Percentiles rank a stretch among this genome's conserved stretches.
Conservation (phyloP, 140 eudicot species). For the Cichorium intybus region DNA sequence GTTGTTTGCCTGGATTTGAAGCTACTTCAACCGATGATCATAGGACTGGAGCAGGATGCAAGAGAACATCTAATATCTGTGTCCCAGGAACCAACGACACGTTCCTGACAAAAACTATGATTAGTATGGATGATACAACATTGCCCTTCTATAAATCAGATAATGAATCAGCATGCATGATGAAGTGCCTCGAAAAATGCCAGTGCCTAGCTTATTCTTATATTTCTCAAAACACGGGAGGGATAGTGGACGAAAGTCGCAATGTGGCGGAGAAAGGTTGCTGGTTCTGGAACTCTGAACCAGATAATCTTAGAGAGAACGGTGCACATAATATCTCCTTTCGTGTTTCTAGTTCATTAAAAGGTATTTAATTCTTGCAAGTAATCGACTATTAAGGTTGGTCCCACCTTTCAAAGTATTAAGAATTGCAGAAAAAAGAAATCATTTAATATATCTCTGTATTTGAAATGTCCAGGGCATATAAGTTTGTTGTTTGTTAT, state of each 20-base stretch:
- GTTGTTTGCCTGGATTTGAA: constrained; percentile 34
- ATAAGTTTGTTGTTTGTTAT: too few relatives aligned
- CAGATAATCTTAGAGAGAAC: constrained; percentile 12
- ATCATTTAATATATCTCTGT: too few relatives aligned
- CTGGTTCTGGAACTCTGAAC: constrained; percentile 26
- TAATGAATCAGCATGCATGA: constrained; percentile 11
- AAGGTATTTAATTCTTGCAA: too few relatives aligned
- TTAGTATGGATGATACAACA: constrained; percentile 1
- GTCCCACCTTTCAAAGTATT: too few relatives aligned
- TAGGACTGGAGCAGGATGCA: constrained; percentile 32
- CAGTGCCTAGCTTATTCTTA: constrained; percentile 26
- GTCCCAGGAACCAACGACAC: background rate
- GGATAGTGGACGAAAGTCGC: background rate
- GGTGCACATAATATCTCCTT: background rate
- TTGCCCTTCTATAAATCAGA: background rate
- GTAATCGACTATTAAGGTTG: too few relatives aligned
- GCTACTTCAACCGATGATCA: background rate
- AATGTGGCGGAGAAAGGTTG: background rate
- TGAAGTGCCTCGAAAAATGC: constrained; percentile 17
- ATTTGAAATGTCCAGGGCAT: too few relatives aligned
- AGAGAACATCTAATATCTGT: background rate
- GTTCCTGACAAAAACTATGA: background rate
- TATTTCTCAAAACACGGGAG: background rate
- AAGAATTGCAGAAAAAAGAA: too few relatives aligned
- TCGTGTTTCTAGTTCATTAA: background rate